phyloP scores from a whole-genome alignment of 768 basidiomycete species.

The Clitopilus passeckerianus region DNA sequence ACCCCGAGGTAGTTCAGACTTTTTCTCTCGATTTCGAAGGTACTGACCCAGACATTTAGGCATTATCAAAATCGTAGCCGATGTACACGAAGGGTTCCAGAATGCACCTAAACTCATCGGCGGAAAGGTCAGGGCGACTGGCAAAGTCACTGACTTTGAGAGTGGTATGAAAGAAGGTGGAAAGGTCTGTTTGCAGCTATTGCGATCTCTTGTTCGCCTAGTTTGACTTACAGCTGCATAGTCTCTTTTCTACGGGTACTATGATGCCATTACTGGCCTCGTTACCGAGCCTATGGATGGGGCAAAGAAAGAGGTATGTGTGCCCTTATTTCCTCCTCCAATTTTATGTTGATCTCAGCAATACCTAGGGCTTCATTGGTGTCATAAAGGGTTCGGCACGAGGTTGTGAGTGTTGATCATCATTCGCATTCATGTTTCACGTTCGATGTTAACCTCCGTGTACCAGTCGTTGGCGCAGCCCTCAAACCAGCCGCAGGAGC shows the following conservation, averaged over 20 bases:
- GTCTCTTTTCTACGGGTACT: constrained; percentile 27
- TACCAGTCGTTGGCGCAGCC: constrained; percentile 23
- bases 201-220: background rate
- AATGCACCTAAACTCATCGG: constrained; percentile 34
- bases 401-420: constrained; percentile 20
- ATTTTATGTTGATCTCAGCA: background rate
- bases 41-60: constrained; percentile 19
- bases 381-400: constrained; percentile 29
- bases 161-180: constrained; percentile 44
- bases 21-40: background rate
- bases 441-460: background rate
- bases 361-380: constrained; percentile 23
- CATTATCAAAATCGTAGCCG: constrained; percentile 33
- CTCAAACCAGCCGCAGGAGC: constrained; percentile 27
- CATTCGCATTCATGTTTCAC: background rate
- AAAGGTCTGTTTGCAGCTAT: constrained; percentile 24
- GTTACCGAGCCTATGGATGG: constrained; percentile 25
- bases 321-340: background rate
- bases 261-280: constrained; percentile 30
- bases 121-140: constrained; percentile 31
- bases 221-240: constrained; percentile 1
- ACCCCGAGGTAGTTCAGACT: constrained; percentile 28
- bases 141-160: constrained; percentile 35
- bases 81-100: constrained; percentile 40
- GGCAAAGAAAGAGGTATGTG: constrained; percentile 23